These are phyloP conservation scores for Aurifilum marmelostoma DNA, from an alignment of 2,329 filamentous ascomycete genomes.

Conservation along the genomic window DNA sequence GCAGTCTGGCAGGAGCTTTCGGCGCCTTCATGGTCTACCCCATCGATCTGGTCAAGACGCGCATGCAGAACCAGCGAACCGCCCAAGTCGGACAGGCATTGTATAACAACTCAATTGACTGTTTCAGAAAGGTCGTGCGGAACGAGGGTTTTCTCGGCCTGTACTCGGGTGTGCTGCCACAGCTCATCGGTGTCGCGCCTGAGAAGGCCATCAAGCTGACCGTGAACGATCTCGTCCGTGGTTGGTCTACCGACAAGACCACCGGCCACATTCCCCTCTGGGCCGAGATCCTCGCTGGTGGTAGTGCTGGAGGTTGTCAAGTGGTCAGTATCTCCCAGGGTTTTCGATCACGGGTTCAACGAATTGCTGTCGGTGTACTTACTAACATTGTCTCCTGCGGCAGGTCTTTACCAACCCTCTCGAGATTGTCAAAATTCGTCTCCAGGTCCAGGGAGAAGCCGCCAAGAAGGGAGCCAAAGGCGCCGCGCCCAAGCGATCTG, in stretches of 20 bases:
- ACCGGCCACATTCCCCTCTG: slow-evolving; percentile 71
- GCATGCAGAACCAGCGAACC: slow-evolving; percentile 95
- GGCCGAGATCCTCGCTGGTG: slow-evolving; percentile 85
- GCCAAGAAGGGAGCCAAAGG: slow-evolving; percentile 74
- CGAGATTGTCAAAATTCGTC: slow-evolving; percentile 98
- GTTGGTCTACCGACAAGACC: slow-evolving; percentile 72
- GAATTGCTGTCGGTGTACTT: background rate
- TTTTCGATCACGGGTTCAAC: too few species aligned
- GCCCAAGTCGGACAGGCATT: slow-evolving; percentile 80
- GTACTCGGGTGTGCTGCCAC: slow-evolving; percentile 92
- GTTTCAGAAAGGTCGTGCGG: slow-evolving; percentile 86
- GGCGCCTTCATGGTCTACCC: slow-evolving; percentile 99
- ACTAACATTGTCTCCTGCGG: slow-evolving; percentile 20
- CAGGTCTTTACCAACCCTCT: slow-evolving; percentile 96
- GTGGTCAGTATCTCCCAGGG: slow-evolving; percentile 68
- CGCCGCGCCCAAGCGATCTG: slow-evolving; percentile 77
- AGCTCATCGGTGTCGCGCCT: slow-evolving; percentile 96
- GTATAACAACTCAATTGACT: slow-evolving; percentile 98
- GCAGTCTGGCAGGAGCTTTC: slow-evolving; percentile 90
- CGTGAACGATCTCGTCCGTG: slow-evolving; percentile 90
- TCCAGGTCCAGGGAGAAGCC: slow-evolving; percentile 96
- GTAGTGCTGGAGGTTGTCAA: slow-evolving; percentile 88
- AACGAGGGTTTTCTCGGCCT: slow-evolving; percentile 90
- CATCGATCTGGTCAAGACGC: slow-evolving; percentile 97
- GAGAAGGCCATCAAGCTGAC: slow-evolving; percentile 99